Evolutionary conservation across 2,329 filamentous ascomycete species (phyloP).

Genomic region (Ascochyta clinopodiicola): DNA sequence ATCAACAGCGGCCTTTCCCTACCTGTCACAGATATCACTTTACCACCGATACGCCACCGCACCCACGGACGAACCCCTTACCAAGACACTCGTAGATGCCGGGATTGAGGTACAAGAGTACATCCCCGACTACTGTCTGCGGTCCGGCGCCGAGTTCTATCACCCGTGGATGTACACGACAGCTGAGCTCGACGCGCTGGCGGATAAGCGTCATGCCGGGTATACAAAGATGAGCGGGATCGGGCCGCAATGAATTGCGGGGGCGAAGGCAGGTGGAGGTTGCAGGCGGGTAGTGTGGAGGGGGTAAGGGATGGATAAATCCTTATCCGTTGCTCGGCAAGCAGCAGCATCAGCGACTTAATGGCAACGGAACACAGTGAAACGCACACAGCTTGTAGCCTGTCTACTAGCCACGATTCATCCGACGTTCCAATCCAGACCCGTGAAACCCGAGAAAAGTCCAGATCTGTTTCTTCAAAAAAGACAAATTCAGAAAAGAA

Average conservation of each 20-base stretch:
- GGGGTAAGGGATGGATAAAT: too few species aligned
- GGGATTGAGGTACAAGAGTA: not conserved
- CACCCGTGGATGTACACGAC: constrained; percentile 5
- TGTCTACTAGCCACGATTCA: too few species aligned
- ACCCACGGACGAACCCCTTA: not conserved
- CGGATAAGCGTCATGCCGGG: not conserved
- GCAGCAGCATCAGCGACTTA: too few species aligned
- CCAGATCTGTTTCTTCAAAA: too few species aligned
- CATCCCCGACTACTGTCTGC: not conserved
- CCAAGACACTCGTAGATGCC: not conserved
- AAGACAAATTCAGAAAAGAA: too few species aligned
- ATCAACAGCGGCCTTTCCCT: not conserved
- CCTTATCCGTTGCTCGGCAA: too few species aligned
- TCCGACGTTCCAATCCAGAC: too few species aligned
- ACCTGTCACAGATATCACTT: not conserved
- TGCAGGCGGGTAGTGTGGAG: not conserved
- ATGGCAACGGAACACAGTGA: too few species aligned
- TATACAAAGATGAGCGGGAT: not conserved
- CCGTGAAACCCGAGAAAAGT: too few species aligned
- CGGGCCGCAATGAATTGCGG: not conserved
- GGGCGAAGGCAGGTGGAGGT: not conserved
- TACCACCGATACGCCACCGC: not conserved
- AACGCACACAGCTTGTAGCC: too few species aligned
- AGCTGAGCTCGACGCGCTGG: not conserved
- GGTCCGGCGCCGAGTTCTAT: not conserved